Base-by-base conservation (phyloP, 2,329 filamentous ascomycete genomes). In the Hypoxylon sp. region DNA sequence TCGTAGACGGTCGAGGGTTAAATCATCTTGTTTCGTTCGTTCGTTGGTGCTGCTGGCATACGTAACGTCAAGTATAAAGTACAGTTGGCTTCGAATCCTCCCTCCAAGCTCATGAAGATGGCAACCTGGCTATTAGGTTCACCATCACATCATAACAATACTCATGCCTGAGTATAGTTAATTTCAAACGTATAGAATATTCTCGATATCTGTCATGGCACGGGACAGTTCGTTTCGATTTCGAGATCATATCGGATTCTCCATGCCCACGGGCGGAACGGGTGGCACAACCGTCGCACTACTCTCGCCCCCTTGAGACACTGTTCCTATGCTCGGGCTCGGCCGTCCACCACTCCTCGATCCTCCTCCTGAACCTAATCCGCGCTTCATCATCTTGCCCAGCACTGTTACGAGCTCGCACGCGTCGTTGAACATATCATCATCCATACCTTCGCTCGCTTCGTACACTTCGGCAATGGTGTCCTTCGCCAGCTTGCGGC, bases 341-440 rank as follows among this genome's bases (percentile, higher is more conserved):
- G 68, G 68, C 4, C 53, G 37, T 5, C 63, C 67, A 11, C 64
- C 67, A 19, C 67, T 64, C 5, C 63, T 29, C 9, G 54, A 47
- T 3, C 59, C 39, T 9, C 59, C 67, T 9, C 50, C 39, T 5
- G 48, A 51, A 4, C 80, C 82, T 2, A 89, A 78, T 1, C 91
- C 91, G 54, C 94, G 88, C 81, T 92, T 94, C 87, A 94, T 93
- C 90, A 98, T 96, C 76, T 91, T 93, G 5, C 93, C 94, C 0
- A 98, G 80, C 0, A 96, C 90, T 0, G 92, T 91, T 8, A 98
- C 94, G 11, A 98, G 86, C 75, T 95, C 92, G 64, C 94, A 94
- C 0, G 94, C 94, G 79, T 98, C 96, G 71, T 92, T 89, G 78
- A 98, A 99, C 84, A 96, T 97, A 72, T 97, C 94, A 76, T 98